Evolutionary conservation across 2,329 filamentous ascomycete genomes (phyloP).

Genomic region (Verticillium nubilum): DNA sequence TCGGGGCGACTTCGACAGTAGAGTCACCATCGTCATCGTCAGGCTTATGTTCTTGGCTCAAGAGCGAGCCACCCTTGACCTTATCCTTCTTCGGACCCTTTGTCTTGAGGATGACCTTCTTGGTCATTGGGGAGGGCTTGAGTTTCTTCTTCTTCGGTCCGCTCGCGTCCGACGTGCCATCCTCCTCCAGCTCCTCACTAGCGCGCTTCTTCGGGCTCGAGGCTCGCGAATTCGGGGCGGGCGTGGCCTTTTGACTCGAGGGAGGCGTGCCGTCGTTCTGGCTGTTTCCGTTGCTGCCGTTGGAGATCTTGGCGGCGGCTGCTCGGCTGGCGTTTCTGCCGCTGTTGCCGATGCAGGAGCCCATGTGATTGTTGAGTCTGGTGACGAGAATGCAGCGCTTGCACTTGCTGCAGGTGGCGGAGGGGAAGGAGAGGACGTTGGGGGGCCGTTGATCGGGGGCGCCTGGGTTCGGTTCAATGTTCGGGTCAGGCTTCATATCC

Average conservation of each 20-base stretch:
- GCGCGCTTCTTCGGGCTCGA: conserved; percentile 53
- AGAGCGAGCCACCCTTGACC: conserved; percentile 42
- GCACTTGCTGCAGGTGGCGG: conserved; percentile 63
- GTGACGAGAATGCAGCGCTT: conserved; percentile 61
- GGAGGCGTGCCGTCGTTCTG: conserved; percentile 54
- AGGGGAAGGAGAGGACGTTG: conserved; percentile 60
- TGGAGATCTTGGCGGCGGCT: conserved; percentile 59
- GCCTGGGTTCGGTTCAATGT: conserved; percentile 37
- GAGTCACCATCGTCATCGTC: conserved; percentile 19
- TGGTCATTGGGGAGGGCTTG: conserved; percentile 41
- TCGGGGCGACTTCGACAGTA: conserved; percentile 24
- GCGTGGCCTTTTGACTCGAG: conserved; percentile 58
- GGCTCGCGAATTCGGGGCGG: conserved; percentile 47
- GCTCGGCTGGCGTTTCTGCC: conserved; percentile 57
- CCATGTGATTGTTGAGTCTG: conserved; percentile 63
- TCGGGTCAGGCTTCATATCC: conserved; percentile 57
- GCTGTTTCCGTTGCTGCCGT: conserved; percentile 41
- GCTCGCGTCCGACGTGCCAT: conserved; percentile 41
- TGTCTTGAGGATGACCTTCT: conserved; percentile 52
- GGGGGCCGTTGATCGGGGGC: conserved; percentile 48
- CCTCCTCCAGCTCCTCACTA: conserved; percentile 49
- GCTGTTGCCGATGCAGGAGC: conserved; percentile 61
- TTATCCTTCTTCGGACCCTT: conserved; percentile 51
- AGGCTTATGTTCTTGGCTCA: conserved; percentile 43
- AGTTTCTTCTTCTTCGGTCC: conserved; percentile 54